Percentiles rank a stretch among this genome's conserved stretches.
These are phyloP conservation scores for Daphne laureola DNA, from an alignment of 441 rosid genomes.

Conservation along the genomic window DNA sequence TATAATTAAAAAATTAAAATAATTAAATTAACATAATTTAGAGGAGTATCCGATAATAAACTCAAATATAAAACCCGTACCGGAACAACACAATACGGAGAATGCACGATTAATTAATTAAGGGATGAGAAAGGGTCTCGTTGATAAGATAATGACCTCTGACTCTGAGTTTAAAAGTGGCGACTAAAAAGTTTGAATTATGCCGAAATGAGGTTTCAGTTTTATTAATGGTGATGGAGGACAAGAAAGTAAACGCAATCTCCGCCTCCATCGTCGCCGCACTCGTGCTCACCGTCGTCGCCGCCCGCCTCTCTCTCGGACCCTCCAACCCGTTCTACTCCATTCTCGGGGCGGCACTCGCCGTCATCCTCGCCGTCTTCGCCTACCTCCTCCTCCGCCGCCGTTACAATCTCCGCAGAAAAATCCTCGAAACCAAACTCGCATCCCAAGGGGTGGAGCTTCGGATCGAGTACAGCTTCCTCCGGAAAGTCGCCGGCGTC, in stretches of 20 bases:
- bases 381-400: slow-evolving; percentile 30
- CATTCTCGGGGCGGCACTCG: slow-evolving; percentile 48
- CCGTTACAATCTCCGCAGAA: slow-evolving; percentile 38
- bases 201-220: too few species aligned
- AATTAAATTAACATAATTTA: too few species aligned
- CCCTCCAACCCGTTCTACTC: slow-evolving; percentile 62
- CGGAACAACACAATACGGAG: too few species aligned
- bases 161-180: background rate
- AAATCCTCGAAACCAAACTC: slow-evolving; percentile 30
- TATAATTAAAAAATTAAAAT: too few species aligned
- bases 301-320: slow-evolving; percentile 33
- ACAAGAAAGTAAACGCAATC: slow-evolving; percentile 47
- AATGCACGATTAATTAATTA: too few species aligned
- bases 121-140: too few species aligned
- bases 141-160: slow-evolving; percentile 3
- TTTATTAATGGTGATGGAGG: slow-evolving; percentile 44
- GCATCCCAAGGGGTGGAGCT: slow-evolving; percentile 63
- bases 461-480: slow-evolving; percentile 68
- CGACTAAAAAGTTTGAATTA: background rate
- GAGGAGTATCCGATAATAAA: too few species aligned
- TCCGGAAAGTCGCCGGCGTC: slow-evolving; percentile 71
- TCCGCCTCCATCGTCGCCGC: slow-evolving; percentile 21
- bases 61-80: too few species aligned
- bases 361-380: slow-evolving; percentile 51
- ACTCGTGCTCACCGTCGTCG: slow-evolving; percentile 34